Conservation (phyloP, 371 early-diverging fungal genomes). For the Rhizopus arrhizus region DNA sequence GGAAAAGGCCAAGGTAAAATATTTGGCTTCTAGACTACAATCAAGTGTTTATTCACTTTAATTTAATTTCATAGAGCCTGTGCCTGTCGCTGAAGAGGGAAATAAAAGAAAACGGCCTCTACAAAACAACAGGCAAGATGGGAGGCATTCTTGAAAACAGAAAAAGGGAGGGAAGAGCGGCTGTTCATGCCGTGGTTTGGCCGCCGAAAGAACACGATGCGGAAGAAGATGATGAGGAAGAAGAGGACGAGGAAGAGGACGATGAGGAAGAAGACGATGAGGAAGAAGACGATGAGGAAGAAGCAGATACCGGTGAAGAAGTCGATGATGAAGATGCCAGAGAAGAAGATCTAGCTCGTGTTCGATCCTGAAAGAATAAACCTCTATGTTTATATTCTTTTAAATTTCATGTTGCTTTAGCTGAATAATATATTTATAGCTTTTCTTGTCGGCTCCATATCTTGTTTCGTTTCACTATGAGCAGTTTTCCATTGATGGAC, state of each 20-base stretch:
- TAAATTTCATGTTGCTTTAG: conserved; percentile 3
- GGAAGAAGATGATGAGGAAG: neutral
- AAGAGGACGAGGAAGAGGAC: conserved; percentile 9
- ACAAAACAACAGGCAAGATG: conserved; percentile 16
- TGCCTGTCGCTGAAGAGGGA: conserved; percentile 12
- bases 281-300: neutral
- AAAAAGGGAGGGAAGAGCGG: conserved; percentile 7
- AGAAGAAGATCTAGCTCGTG: conserved; percentile 10
- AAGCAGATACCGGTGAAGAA: conserved; percentile 1
- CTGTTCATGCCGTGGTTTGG: conserved; percentile 20
- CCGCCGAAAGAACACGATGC: conserved; percentile 2
- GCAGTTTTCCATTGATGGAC: conserved; percentile 1
- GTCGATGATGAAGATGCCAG: neutral
- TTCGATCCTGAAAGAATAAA: conserved; percentile 5
- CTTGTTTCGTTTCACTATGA: conserved; percentile 4
- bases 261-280: conserved; percentile 15
- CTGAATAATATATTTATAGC: neutral
- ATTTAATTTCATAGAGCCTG: conserved; percentile 20
- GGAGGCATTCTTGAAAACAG: conserved; percentile 10
- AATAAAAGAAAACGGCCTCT: conserved; percentile 11
- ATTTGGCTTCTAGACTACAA: conserved; percentile 12
- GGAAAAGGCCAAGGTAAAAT: conserved; percentile 14
- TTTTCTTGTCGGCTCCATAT: too few species aligned
- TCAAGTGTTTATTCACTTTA: conserved; percentile 18
- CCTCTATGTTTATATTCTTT: conserved; percentile 4